Percentiles rank a stretch among this genome's conserved stretches.
Evolutionary conservation across 805 yeast genomes (phyloP).

Genomic region (Tetrapisispora taiwanensis): DNA sequence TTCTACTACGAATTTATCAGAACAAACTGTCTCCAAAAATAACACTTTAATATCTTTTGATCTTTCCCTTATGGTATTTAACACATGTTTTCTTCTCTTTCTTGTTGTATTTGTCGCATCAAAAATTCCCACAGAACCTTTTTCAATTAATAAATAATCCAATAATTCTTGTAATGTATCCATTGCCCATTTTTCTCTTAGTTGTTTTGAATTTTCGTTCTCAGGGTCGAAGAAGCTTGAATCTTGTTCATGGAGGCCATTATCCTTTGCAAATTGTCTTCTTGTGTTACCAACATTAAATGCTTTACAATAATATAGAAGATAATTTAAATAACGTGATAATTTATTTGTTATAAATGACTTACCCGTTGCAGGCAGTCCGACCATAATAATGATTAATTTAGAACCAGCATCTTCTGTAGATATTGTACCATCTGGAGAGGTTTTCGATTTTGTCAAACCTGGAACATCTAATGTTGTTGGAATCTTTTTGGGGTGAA

Average conservation of each 20-base stretch:
- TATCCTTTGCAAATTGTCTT: slow-evolving; percentile 47
- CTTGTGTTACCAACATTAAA: slow-evolving; percentile 95
- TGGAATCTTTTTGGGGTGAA: slow-evolving; percentile 42
- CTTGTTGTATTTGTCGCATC: slow-evolving; percentile 77
- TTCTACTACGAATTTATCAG: slow-evolving; percentile 68
- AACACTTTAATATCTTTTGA: slow-evolving; percentile 63
- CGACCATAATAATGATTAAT: slow-evolving; percentile 92
- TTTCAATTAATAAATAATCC: slow-evolving; percentile 68
- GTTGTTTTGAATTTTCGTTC: slow-evolving; percentile 48
- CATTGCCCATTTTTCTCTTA: slow-evolving; percentile 93
- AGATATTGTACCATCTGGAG: slow-evolving; percentile 65
- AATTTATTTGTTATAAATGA: slow-evolving; percentile 87
- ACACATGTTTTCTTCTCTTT: slow-evolving; percentile 48
- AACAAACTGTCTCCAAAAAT: slow-evolving; percentile 79
- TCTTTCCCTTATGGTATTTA: slow-evolving; percentile 46
- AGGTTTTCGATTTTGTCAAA: slow-evolving; percentile 65
- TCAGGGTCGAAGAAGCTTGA: slow-evolving; percentile 84
- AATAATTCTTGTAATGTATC: slow-evolving; percentile 79
- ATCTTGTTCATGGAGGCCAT: slow-evolving; percentile 40
- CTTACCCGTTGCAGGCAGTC: slow-evolving; percentile 91
- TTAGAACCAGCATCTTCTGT: slow-evolving; percentile 66
- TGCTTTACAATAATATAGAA: slow-evolving; percentile 80
- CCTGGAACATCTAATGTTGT: slow-evolving; percentile 91
- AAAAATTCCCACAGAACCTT: slow-evolving; percentile 87
- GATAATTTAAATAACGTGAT: slow-evolving; percentile 85